A percentile compares a stretch with the other conserved stretches of the same genome.
phyloP scores from a whole-genome alignment of 176 grass and related monocot genomes.

The Oryza officinalis region DNA sequence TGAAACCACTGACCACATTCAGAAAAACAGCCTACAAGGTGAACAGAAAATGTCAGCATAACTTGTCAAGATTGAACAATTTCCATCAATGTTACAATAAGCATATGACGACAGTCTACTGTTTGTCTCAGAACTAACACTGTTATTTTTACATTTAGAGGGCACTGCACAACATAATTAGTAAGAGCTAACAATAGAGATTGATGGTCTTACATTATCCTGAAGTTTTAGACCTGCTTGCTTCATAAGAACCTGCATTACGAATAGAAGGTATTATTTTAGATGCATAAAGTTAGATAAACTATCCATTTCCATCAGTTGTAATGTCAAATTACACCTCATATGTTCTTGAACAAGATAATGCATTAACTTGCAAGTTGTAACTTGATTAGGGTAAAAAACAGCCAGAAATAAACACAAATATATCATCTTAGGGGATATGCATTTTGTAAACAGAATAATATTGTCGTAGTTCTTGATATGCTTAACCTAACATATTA shows the following conservation, averaged over 20 bases:
- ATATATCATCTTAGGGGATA: not conserved
- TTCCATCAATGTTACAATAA: conserved; percentile 13
- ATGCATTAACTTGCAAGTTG: not conserved
- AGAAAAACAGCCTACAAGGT: conserved; percentile 72
- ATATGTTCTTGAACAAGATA: not conserved
- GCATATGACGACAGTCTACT: not conserved
- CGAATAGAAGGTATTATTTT: conserved; percentile 26
- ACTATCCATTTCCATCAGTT: not conserved
- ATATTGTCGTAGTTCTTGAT: not conserved
- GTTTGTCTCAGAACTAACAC: conserved; percentile 25
- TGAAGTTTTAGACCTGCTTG: conserved; percentile 91
- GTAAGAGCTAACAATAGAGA: conserved; percentile 3
- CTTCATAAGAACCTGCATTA: conserved; percentile 78
- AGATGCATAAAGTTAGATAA: not conserved
- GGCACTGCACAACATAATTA: not conserved
- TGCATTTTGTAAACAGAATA: not conserved
- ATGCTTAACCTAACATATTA: not conserved
- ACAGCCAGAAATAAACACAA: not conserved
- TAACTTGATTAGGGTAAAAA: not conserved
- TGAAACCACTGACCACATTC: conserved; percentile 89
- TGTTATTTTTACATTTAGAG: conserved; percentile 20
- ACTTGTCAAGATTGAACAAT: not conserved
- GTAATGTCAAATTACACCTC: not conserved
- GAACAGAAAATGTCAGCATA: conserved; percentile 8
- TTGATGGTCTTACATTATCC: conserved; percentile 63